Conservation (phyloP, 495 filamentous ascomycete genomes). For the Paragyromitra xinjiangensis region DNA sequence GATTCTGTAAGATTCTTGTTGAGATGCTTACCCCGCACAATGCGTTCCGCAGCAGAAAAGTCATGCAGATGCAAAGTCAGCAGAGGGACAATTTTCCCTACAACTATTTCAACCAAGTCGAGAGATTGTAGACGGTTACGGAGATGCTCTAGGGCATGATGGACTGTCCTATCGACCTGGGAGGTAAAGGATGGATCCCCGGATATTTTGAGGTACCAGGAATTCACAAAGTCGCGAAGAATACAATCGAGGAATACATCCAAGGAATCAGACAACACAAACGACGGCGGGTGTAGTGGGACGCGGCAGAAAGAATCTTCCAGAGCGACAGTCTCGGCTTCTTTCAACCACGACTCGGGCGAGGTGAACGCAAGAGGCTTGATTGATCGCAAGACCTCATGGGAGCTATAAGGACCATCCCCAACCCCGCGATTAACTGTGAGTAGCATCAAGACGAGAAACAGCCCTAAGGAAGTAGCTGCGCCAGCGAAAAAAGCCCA, state of each 20-base stretch:
- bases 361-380: conserved; percentile 52
- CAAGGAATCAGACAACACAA: conserved; percentile 78
- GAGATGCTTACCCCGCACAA: conserved; percentile 84
- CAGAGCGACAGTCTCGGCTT: conserved; percentile 30
- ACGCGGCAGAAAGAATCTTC: conserved; percentile 62
- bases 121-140: conserved; percentile 72
- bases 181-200: conserved; percentile 78
- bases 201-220: conserved; percentile 91
- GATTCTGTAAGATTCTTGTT: conserved; percentile 93
- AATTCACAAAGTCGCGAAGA: conserved; percentile 82
- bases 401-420: conserved; percentile 12
- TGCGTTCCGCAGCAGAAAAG: conserved; percentile 88
- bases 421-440: conserved; percentile 33
- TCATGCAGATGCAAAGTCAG: conserved; percentile 90
- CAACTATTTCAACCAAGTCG: conserved; percentile 82
- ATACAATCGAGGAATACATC: conserved; percentile 81
- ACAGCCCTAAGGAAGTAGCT: conserved; percentile 29
- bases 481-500: conserved; percentile 56
- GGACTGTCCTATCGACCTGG: conserved; percentile 82
- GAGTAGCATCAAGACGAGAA: conserved; percentile 39
- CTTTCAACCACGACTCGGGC: conserved; percentile 44
- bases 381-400: conserved; percentile 38
- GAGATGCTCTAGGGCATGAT: conserved; percentile 75
- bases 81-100: conserved; percentile 84
- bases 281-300: conserved; percentile 79